phyloP scores from a whole-genome alignment of 805 yeast species.

The Sugiyamaella smithiae region DNA sequence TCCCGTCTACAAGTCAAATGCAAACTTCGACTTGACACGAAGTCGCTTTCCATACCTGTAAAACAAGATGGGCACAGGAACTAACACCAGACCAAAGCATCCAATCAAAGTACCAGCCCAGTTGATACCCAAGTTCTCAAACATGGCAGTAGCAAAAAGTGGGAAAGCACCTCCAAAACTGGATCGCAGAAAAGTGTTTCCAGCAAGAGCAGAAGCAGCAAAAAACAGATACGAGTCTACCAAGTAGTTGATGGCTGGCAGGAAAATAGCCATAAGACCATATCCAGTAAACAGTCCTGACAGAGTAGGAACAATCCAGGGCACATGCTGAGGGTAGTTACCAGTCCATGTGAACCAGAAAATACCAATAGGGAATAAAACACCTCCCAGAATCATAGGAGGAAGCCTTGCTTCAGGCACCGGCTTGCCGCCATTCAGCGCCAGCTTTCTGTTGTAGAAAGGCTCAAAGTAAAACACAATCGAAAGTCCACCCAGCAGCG shows the following conservation, averaged over 20 bases:
- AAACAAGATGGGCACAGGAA: slow-evolving; percentile 70
- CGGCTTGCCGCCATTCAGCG: slow-evolving; percentile 53
- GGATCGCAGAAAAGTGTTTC: slow-evolving; percentile 69
- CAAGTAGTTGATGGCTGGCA: slow-evolving; percentile 68
- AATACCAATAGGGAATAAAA: slow-evolving; percentile 73
- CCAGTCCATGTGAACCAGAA: slow-evolving; percentile 92
- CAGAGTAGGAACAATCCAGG: slow-evolving; percentile 76
- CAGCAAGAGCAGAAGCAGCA: slow-evolving; percentile 81
- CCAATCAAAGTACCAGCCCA: slow-evolving; percentile 82
- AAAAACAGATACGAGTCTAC: slow-evolving; percentile 66
- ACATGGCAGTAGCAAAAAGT: slow-evolving; percentile 70
- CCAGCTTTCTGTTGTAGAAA: slow-evolving; percentile 47
- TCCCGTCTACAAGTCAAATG: slow-evolving; percentile 29
- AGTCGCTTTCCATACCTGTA: slow-evolving; percentile 55
- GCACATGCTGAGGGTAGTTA: slow-evolving; percentile 62
- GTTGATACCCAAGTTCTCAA: slow-evolving; percentile 61
- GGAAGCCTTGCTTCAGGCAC: slow-evolving; percentile 84
- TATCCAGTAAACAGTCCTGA: slow-evolving; percentile 65
- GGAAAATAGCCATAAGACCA: slow-evolving; percentile 67
- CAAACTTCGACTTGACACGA: slow-evolving; percentile 58
- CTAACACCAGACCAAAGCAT: slow-evolving; percentile 51
- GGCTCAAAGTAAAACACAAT: slow-evolving; percentile 54
- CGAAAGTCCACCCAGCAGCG: slow-evolving; percentile 52
- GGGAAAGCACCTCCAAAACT: slow-evolving; percentile 71
- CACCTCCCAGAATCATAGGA: slow-evolving; percentile 70